Conservation (phyloP, 306 rosid species). For the Urtica urens region DNA sequence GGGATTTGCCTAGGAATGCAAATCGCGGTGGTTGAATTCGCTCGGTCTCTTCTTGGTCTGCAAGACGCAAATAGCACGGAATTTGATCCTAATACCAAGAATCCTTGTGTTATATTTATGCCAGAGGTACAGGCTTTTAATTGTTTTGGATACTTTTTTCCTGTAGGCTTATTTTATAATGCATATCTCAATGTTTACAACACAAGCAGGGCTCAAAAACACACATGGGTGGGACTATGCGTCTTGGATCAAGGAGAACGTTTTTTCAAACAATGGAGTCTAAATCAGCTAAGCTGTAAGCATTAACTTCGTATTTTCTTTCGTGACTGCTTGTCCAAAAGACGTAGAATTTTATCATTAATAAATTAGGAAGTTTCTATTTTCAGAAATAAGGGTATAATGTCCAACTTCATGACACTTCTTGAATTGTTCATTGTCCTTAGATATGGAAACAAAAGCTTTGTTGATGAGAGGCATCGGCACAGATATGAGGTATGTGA, state of each 20-base stretch:
- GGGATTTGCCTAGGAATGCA: conserved; percentile 96
- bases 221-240: conserved; percentile 98
- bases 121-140: conserved; percentile 54
- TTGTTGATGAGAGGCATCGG: conserved; percentile 38
- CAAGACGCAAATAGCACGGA: conserved; percentile 77
- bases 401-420: conserved; percentile 4
- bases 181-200: conserved; percentile 11
- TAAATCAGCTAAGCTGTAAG: conserved; percentile 86
- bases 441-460: conserved; percentile 33
- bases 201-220: conserved; percentile 73
- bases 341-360: no score
- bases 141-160: background rate
- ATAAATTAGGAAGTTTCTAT: background rate
- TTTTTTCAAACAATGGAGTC: conserved; percentile 51
- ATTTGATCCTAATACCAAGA: conserved; percentile 55
- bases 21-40: conserved; percentile 80
- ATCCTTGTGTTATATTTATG: conserved; percentile 84
- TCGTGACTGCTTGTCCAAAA: no score
- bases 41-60: conserved; percentile 72
- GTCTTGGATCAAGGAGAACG: conserved; percentile 89
- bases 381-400: background rate
- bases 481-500: conserved; percentile 41
- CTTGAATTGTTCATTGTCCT: conserved; percentile 5
- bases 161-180: no score
- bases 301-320: background rate